Evolutionary conservation across 495 filamentous ascomycete genomes (phyloP), one percentile per base, ranked within the genome.

Genomic region (Glutinoglossum americanum): DNA sequence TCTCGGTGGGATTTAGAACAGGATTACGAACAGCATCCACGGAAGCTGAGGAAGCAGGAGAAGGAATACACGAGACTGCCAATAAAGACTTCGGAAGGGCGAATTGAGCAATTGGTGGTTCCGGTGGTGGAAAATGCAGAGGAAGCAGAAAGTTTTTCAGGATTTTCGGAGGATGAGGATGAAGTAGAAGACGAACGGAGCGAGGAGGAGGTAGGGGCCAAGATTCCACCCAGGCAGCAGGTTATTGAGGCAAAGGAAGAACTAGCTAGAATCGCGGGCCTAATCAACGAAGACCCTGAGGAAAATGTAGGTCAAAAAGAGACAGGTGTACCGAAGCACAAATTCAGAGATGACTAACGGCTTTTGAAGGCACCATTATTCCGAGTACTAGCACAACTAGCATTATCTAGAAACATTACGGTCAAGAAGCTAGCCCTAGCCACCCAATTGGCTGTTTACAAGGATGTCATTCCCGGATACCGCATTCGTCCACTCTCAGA

Each of bases 401-500:
- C 80, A 35, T 73, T 82, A 47, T 82, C 81, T 1, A 65, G 72
- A 8, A 82, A 89, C 59, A 66, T 76, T 33, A 81, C 83, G 6
- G 81, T 97, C 63, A 80, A 83, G 70, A 92, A 87, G 64, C 73
- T 98, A 55, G 84, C 82, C 25, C 68, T 98, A 27, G 85, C 80
- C 17, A 83, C 89, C 21, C 89, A 94, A 68, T 74, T 89, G 65
- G 81, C 89, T 7, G 76, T 96, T n/a, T 98, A 87, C 69, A 93
- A 89, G 66, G 89, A 97, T 71, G 75, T 95, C 45, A 95, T 98
- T 51, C 92, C 92, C 0, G 92, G 90, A 7, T 98, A 97, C 63
- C 76, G 92, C 37, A 97, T 97, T 68, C 82, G 92, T 21, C 87
- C 89, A 21, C 68, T 85, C 6, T 74, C 74, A 1, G 85, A 89